Conservation (phyloP, 768 basidiomycete species). For the Lactarius sanguifluus region DNA sequence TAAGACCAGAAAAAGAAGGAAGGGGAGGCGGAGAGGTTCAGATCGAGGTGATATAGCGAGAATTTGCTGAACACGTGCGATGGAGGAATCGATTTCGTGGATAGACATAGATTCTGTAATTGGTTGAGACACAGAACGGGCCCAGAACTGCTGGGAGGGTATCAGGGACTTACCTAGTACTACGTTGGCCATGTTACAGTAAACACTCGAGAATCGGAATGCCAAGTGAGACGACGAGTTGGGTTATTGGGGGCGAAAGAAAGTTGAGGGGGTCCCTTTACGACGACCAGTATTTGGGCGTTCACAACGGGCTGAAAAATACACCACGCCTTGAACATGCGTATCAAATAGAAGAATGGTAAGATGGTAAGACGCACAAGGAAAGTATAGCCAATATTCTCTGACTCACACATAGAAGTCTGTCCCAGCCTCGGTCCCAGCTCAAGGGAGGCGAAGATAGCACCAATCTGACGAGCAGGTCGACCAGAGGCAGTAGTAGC, state of each 20-base stretch:
- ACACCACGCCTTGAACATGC: background rate
- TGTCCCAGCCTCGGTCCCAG: background rate
- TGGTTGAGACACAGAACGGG: background rate
- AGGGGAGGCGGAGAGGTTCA: background rate
- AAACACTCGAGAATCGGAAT: background rate
- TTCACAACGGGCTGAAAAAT: background rate
- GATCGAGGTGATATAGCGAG: background rate
- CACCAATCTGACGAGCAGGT: background rate
- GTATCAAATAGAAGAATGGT: background rate
- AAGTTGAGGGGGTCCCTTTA: background rate
- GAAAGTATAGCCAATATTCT: too few species aligned
- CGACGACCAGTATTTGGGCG: background rate
- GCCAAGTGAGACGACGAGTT: background rate
- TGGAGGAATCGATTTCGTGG: background rate
- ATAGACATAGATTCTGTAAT: background rate
- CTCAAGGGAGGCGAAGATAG: background rate
- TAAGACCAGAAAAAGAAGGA: rapidly evolving
- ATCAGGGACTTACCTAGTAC: background rate
- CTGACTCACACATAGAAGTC: too few species aligned
- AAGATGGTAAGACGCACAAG: too few species aligned
- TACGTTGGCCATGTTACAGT: background rate
- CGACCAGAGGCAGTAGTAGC: background rate
- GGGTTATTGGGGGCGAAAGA: too few species aligned
- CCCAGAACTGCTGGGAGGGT: background rate
- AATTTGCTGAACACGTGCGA: background rate